Evolutionary conservation across 2,329 filamentous ascomycete genomes (phyloP).

Genomic region (Ceratocystis destructans): DNA sequence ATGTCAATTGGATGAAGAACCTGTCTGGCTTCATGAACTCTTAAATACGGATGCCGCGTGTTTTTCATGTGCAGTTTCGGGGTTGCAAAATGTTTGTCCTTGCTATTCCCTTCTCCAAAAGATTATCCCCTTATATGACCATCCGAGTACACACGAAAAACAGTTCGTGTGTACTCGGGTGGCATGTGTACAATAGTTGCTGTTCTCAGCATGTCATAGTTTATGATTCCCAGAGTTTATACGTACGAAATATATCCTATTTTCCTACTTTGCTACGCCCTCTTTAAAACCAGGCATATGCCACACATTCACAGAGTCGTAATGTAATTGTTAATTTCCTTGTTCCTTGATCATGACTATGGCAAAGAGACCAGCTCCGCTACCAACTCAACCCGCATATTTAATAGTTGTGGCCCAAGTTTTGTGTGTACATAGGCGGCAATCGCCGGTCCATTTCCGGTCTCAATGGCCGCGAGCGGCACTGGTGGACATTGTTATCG

Average conservation of each 20-base stretch:
- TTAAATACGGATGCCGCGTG: slow-evolving; percentile 45
- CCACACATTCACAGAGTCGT: too few species aligned
- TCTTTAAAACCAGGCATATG: too few species aligned
- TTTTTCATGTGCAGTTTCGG: background rate
- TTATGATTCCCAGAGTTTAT: slow-evolving; percentile 9
- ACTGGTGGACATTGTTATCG: slow-evolving; percentile 15
- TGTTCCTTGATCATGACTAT: background rate
- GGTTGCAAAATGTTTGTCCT: background rate
- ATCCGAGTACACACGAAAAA: background rate
- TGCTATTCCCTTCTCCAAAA: background rate
- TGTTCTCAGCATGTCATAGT: slow-evolving; percentile 2
- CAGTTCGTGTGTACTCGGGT: background rate
- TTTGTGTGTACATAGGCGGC: slow-evolving; percentile 12
- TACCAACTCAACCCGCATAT: background rate
- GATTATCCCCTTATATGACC: background rate
- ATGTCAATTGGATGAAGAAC: slow-evolving; percentile 75
- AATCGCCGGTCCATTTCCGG: slow-evolving; percentile 14
- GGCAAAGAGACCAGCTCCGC: background rate
- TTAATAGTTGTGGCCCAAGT: background rate
- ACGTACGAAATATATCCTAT: background rate
- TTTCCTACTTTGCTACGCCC: background rate
- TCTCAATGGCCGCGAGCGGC: slow-evolving; percentile 15
- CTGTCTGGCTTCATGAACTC: slow-evolving; percentile 55
- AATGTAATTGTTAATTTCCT: background rate
- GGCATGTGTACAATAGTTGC: slow-evolving; percentile 12